A percentile compares a stretch with the other conserved stretches of the same genome.
Conservation (phyloP, 2,329 filamentous ascomycete genomes). For the Colletotrichum orchidophilum region DNA sequence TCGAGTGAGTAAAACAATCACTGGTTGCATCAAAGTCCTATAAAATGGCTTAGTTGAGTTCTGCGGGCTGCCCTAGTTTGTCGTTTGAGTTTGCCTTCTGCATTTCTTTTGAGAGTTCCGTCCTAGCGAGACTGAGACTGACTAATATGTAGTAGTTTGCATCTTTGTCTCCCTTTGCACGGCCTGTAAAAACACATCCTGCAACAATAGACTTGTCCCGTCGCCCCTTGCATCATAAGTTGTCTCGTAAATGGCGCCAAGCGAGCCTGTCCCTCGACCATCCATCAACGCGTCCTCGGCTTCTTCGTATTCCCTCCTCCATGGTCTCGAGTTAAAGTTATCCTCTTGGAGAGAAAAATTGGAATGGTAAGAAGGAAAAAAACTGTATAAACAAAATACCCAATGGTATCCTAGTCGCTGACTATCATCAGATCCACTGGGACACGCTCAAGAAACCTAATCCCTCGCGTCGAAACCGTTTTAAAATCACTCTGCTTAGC, state of each 20-base stretch:
- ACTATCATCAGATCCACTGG: neutral
- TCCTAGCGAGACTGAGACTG: neutral
- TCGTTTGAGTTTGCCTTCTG: neutral
- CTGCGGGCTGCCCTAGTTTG: neutral
- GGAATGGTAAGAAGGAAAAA: neutral
- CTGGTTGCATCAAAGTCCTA: neutral
- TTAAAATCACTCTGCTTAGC: constrained; percentile 48
- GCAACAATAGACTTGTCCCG: constrained; percentile 9
- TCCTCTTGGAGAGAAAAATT: neutral
- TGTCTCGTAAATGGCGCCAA: constrained; percentile 8
- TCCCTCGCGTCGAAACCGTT: neutral
- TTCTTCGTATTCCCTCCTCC: neutral
- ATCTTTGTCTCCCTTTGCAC: neutral
- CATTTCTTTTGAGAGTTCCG: neutral
- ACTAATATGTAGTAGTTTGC: neutral
- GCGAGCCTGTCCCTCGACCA: constrained; percentile 2
- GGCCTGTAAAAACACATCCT: neutral
- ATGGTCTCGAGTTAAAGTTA: neutral
- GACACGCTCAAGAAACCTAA: neutral
- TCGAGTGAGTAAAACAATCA: neutral
- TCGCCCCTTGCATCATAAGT: constrained; percentile 8
- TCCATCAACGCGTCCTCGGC: constrained; percentile 7
- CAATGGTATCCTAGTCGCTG: neutral
- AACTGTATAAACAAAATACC: neutral
- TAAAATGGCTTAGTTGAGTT: neutral